Percentiles rank a stretch among this genome's conserved stretches.
These are phyloP conservation scores for Chrysopogon serrulatus DNA, from an alignment of 176 grass and related monocot genomes.

Conservation along the genomic window DNA sequence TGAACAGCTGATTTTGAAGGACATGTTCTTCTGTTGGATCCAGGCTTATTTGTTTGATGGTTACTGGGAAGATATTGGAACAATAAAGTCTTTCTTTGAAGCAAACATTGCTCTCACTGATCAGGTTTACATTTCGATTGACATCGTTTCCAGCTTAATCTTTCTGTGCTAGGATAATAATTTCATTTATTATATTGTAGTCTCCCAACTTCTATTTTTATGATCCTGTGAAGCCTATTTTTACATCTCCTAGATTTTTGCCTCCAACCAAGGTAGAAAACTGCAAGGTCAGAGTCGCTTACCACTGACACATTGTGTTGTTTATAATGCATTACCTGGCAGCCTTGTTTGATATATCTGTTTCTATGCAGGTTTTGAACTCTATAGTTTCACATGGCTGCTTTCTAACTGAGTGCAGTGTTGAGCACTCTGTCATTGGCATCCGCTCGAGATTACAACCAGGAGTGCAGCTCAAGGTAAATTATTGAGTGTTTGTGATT, in stretches of 20 bases:
- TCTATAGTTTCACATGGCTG: constrained; percentile 87
- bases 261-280: constrained; percentile 75
- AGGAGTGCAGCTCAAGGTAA: constrained; percentile 71
- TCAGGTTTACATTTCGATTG: constrained; percentile 42
- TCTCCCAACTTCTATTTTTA: constrained; percentile 70
- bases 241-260: constrained; percentile 68
- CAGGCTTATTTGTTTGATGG: constrained; percentile 77
- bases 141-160: neutral
- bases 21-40: neutral
- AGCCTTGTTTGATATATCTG: constrained; percentile 16
- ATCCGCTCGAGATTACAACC: constrained; percentile 66
- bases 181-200: constrained; percentile 33
- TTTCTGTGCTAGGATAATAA: constrained; percentile 4
- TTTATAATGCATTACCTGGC: neutral
- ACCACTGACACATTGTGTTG: neutral
- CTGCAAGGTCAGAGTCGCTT: constrained; percentile 51
- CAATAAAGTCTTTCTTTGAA: constrained; percentile 86
- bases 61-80: constrained; percentile 89
- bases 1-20: neutral
- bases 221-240: constrained; percentile 72
- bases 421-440: constrained; percentile 75
- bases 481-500: neutral
- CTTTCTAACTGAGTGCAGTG: constrained; percentile 62
- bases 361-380: constrained; percentile 50
- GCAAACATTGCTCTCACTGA: constrained; percentile 78